Percentiles rank a stretch among this genome's conserved stretches.
phyloP scores from a whole-genome alignment of 2,329 filamentous ascomycete species.

The Alternaria sp. region DNA sequence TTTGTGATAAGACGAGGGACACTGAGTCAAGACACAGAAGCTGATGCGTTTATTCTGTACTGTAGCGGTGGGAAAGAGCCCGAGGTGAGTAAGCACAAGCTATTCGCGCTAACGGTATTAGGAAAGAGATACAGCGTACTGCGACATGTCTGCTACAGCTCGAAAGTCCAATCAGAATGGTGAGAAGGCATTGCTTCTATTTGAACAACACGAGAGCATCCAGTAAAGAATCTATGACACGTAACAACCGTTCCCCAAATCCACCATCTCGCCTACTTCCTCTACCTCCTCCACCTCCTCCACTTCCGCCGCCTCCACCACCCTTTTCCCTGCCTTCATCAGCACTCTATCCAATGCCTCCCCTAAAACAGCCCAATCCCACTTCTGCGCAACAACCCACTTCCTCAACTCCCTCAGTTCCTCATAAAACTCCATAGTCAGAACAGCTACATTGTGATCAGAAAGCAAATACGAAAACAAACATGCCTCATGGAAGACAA shows the following conservation, averaged over 20 bases:
- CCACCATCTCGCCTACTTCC: background rate
- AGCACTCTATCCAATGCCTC: background rate
- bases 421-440: background rate
- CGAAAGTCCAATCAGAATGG: background rate
- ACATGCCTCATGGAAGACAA: background rate
- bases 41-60: background rate
- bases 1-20: background rate
- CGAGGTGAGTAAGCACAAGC: background rate
- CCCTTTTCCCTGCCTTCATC: background rate
- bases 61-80: background rate
- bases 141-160: background rate
- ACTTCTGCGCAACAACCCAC: background rate
- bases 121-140: background rate
- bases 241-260: background rate
- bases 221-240: background rate
- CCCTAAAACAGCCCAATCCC: background rate
- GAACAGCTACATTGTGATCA: background rate
- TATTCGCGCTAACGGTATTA: background rate
- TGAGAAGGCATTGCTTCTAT: no score
- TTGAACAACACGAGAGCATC: fast-evolving
- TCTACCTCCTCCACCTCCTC: background rate
- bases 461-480: background rate
- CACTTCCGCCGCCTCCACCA: background rate
- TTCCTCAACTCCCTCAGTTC: background rate
- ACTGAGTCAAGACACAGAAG: background rate